Evolutionary conservation across 2,329 filamentous ascomycete genomes (phyloP).

Genomic region (Claviceps spartinae): DNA sequence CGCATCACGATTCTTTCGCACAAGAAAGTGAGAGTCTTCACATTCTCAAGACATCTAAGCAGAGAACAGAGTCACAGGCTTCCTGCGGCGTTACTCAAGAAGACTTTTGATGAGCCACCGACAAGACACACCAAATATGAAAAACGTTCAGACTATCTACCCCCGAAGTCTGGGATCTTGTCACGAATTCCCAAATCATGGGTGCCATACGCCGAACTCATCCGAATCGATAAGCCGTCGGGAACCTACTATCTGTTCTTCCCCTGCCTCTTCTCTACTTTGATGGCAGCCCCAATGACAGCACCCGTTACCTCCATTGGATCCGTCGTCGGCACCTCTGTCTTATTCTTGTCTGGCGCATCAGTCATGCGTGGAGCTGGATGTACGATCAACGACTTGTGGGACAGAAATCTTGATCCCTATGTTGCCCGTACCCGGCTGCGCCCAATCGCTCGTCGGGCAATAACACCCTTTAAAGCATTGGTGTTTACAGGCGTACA

Average conservation of each 20-base stretch:
- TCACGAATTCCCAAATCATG: constrained; percentile 54
- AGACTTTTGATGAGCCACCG: not conserved
- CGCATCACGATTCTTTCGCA: not conserved
- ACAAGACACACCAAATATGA: not conserved
- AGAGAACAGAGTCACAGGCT: not conserved
- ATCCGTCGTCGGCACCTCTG: constrained; percentile 48
- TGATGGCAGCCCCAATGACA: constrained; percentile 61
- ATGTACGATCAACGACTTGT: constrained; percentile 82
- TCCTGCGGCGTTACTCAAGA: not conserved
- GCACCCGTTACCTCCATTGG: constrained; percentile 45
- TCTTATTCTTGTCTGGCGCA: constrained; percentile 63
- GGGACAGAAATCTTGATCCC: constrained; percentile 78
- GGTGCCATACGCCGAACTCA: constrained; percentile 71
- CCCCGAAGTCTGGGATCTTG: constrained; percentile 58
- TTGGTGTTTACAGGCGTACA: constrained; percentile 63
- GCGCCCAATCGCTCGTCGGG: constrained; percentile 68
- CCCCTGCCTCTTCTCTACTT: constrained; percentile 72
- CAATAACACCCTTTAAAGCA: constrained; percentile 58
- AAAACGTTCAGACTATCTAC: constrained; percentile 35
- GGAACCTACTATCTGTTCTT: constrained; percentile 80
- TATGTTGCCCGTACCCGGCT: constrained; percentile 63
- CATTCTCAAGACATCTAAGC: not conserved
- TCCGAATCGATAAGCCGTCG: constrained; percentile 67
- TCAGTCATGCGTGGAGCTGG: constrained; percentile 79
- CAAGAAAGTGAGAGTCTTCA: not conserved